Evolutionary conservation across 208 protist genomes (phyloP), one percentile per base, ranked within the genome.

Genomic region (Acanthamoeba healyi): DNA sequence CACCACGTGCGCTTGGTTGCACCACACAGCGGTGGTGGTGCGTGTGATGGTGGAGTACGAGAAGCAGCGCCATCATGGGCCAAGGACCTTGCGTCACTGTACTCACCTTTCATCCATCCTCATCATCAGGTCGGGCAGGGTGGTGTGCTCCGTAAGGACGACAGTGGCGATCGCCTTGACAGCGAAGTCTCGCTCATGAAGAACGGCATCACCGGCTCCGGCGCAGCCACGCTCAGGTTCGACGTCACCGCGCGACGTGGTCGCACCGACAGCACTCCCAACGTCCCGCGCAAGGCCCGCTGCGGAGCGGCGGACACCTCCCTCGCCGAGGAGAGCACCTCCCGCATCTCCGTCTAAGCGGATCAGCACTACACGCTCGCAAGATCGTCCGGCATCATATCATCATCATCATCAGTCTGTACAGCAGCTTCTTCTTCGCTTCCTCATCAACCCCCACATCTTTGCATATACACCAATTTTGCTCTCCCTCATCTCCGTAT

Each of bases 111-210:
- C 22, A 7, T 56, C 22, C 4, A 19, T 1, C 49, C 9, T 49
- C 12, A 49, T 49, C 44, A 49, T 49, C 51, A 91, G 84, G 84
- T 91, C 4, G 54, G 54, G 6, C 3, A 63, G 6, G 84, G 38
- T 6, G 84, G 84, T 10, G 34, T 91, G 5, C 22, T 91, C 15
- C 29, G 84, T 3, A 70, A 29, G 32, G 84, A 91, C 40, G 84
- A 91, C 22, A 91, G 84, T n/a, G 84, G 84, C 24, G 84, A 91
- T 54, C 51, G 84, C 2, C 34, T 72, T 1, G 54, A 91, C 40
- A 3, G 54, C 17, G 84, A 91, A 2, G 5, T 91, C 14, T 91
- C 58, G 19, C 84, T 91, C 14, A 34, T 72, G 40, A 91, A 72
- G 56, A 91, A 91, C 32, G 58, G 84, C 22, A 14, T 91, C 6